Evolutionary conservation across 208 protist genomes (phyloP).

Genomic region (Blechomonas ayalai): DNA sequence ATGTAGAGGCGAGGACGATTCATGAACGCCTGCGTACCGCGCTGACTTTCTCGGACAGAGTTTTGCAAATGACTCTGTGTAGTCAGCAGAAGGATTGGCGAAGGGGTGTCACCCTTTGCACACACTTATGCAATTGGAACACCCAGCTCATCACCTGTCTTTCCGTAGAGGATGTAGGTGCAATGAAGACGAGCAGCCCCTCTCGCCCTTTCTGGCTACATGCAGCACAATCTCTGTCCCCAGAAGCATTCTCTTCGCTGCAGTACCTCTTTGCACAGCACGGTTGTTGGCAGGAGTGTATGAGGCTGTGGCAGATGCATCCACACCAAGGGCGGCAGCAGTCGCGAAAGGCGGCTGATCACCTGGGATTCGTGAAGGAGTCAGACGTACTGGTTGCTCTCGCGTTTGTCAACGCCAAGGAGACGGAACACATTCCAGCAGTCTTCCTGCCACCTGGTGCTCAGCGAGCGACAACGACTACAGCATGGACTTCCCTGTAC

Average conservation of each 20-base stretch:
- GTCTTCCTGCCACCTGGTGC: too few relatives aligned
- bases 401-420: conserved; percentile 21
- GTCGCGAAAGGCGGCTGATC: background rate
- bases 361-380: background rate
- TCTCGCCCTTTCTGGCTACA: too few relatives aligned
- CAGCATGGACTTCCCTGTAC: too few relatives aligned
- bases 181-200: too few relatives aligned
- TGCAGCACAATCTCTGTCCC: conserved; percentile 2
- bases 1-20: background rate
- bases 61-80: conserved; percentile 16
- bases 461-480: too few relatives aligned
- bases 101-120: too few relatives aligned
- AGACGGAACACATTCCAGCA: too few relatives aligned
- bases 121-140: conserved; percentile 5
- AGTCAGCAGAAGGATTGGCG: conserved; percentile 16
- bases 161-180: too few relatives aligned
- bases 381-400: conserved; percentile 19
- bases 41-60: conserved; percentile 6
- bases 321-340: background rate
- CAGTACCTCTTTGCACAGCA: conserved; percentile 67
- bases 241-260: conserved; percentile 11
- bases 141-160: too few relatives aligned
- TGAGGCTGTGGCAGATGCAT: conserved; percentile 4
- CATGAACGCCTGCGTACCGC: background rate
- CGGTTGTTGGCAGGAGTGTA: conserved; percentile 17